A percentile compares a stretch with the other conserved stretches of the same genome.
phyloP scores from a whole-genome alignment of 768 basidiomycete genomes.

The Rubroboletus satanas region DNA sequence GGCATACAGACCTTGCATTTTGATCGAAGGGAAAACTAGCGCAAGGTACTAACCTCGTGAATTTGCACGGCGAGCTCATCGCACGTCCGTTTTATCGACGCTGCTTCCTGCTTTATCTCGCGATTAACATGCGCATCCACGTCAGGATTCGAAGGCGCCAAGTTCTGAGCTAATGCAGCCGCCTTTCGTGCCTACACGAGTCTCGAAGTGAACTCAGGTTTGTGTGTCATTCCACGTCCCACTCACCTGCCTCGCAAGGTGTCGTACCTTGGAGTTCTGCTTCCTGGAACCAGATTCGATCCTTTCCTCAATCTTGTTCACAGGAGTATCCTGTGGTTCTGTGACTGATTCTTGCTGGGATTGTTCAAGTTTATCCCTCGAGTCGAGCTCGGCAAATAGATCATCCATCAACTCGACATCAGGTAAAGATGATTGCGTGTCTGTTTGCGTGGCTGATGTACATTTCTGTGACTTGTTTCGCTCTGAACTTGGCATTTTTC shows the following conservation, averaged over 20 bases:
- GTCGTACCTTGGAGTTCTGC: constrained; percentile 58
- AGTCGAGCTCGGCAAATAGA: constrained; percentile 73
- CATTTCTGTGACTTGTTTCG: constrained; percentile 54
- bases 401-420: constrained; percentile 69
- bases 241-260: constrained; percentile 67
- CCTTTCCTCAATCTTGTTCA: constrained; percentile 20
- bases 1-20: background rate
- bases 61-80: constrained; percentile 62
- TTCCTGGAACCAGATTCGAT: constrained; percentile 34
- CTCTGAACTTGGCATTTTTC: constrained; percentile 37
- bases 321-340: constrained; percentile 39
- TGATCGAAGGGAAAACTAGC: background rate
- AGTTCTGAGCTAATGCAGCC: constrained; percentile 54
- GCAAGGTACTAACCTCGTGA: constrained; percentile 48
- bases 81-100: constrained; percentile 59
- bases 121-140: constrained; percentile 55
- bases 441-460: constrained; percentile 25
- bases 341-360: constrained; percentile 48
- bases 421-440: constrained; percentile 26
- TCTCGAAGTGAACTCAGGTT: background rate
- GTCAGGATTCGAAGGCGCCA: constrained; percentile 51
- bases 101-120: constrained; percentile 66
- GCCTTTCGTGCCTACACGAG: constrained; percentile 63
- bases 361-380: constrained; percentile 47
- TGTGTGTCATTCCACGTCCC: background rate